A percentile compares a stretch with the other conserved stretches of the same genome.
phyloP scores from a whole-genome alignment of 2,329 filamentous ascomycete genomes.

The Phialophora chinensis region DNA sequence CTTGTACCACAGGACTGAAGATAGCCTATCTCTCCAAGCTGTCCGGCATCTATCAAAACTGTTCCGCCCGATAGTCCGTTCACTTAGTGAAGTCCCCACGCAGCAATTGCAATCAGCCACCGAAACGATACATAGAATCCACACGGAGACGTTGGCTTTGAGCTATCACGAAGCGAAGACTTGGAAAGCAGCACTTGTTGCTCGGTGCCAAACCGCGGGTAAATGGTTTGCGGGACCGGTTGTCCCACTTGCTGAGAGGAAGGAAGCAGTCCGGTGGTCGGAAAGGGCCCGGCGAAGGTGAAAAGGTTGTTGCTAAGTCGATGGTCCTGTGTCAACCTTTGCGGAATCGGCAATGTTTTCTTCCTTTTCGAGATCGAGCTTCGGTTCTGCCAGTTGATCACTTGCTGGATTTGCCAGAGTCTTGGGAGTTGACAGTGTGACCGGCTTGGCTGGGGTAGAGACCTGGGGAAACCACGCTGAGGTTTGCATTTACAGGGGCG shows the following conservation, averaged over 20 bases:
- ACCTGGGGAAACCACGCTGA: not conserved
- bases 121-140: not conserved
- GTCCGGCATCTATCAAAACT: not conserved
- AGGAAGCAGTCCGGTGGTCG: not conserved
- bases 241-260: constrained; percentile 1
- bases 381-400: constrained; percentile 6
- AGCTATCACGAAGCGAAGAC: constrained; percentile 7
- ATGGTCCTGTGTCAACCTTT: not conserved
- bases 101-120: not conserved
- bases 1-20: not conserved
- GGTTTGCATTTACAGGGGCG: not conserved
- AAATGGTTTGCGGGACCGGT: constrained; percentile 9
- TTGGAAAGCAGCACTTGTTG: not conserved
- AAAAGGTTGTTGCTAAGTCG: not conserved
- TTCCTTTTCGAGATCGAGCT: constrained; percentile 14
- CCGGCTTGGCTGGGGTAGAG: constrained; percentile 4
- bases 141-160: not conserved
- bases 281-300: not conserved
- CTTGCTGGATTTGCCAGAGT: constrained; percentile 5
- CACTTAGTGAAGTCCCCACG: not conserved
- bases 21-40: not conserved
- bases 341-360: constrained; percentile 10
- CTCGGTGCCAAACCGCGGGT: constrained; percentile 1
- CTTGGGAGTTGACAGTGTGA: constrained; percentile 9
- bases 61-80: not conserved